Base-by-base conservation (phyloP, 345 rosid species). In the Rhizophora mangle region DNA sequence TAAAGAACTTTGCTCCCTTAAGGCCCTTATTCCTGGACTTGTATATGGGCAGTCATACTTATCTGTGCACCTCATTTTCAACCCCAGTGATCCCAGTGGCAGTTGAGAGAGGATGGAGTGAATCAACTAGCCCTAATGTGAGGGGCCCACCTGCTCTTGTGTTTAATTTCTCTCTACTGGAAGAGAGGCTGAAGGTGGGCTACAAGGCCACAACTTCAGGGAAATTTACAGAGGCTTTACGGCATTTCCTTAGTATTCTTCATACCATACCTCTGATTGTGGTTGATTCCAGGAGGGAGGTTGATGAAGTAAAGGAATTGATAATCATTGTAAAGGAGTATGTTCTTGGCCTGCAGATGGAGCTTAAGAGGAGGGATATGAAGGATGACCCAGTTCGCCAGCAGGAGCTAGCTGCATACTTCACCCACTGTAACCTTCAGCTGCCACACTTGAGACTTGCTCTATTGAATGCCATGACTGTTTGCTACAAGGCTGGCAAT, bases 271-370 rank as follows among this genome's bases (percentile, higher is more conserved):
- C 99, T 1, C 67, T 95, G 34, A 86, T 95, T 58, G 92, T 92
- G 68, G 99, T 92, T n/a, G 96, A 95, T 68, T 83, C 97, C 27
- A 92, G 99, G 84, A 87, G 96, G 81, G 99, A 95, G 72, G 99
- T 92, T 8, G 99, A 95, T 36, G 99, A 95, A 77, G 97, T 94
- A 0, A 94, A 94, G 79, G 96, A 87, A 63, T 81, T 94, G 79
- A 68, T 94, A 39, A 68, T 72, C 21, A 86, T 92, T 2, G 90
- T 85, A 0, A 94, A 92, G 69, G 99, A 94, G 75, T 94, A 94
- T 60, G 99, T 87, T 51, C 83, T 89, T 22, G 97, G 90, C 43
- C 84, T 92, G 69, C 78, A 89, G 72, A 88, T 91, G 90, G 97
- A 91, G 75, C 88, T 91, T 34, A 86, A 81, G 75, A 85, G 97